Percentiles rank a stretch among this genome's conserved stretches.
Conservation (phyloP, 1,284 basidiomycete genomes). For the Irpex rosettiformis region DNA sequence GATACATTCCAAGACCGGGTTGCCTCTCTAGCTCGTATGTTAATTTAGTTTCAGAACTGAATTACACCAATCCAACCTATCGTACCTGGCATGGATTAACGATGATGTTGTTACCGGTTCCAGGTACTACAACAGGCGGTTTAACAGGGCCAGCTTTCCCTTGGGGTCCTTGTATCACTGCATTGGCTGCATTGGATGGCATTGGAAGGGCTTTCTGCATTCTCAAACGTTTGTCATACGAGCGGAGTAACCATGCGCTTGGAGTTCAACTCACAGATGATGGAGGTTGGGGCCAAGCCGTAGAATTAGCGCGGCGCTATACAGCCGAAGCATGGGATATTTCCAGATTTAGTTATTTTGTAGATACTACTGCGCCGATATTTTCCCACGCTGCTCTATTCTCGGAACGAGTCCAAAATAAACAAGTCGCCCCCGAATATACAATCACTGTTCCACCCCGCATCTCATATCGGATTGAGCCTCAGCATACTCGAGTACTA, state of each 20-base stretch:
- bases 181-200: not conserved
- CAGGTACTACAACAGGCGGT: constrained; percentile 68
- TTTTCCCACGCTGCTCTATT: too few species aligned
- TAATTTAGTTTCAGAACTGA: not conserved
- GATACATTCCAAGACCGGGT: constrained; percentile 83
- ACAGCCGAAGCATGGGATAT: not conserved
- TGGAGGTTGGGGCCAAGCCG: not conserved
- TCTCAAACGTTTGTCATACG: too few species aligned
- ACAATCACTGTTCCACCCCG: too few species aligned
- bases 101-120: constrained; percentile 72
- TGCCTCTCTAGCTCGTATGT: constrained; percentile 61
- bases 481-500: too few species aligned
- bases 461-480: too few species aligned
- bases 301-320: not conserved
- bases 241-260: too few species aligned
- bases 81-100: constrained; percentile 63
- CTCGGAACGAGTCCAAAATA: too few species aligned
- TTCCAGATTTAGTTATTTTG: not conserved
- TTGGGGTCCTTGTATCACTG: not conserved
- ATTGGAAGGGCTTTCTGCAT: too few species aligned
- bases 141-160: constrained; percentile 18
- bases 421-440: too few species aligned
- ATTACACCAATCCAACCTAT: constrained; percentile 11
- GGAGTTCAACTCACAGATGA: not conserved
- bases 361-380: too few species aligned